Evolutionary conservation across 1,284 basidiomycete genomes (phyloP).

Genomic region (Ceraceosorus bombacis): DNA sequence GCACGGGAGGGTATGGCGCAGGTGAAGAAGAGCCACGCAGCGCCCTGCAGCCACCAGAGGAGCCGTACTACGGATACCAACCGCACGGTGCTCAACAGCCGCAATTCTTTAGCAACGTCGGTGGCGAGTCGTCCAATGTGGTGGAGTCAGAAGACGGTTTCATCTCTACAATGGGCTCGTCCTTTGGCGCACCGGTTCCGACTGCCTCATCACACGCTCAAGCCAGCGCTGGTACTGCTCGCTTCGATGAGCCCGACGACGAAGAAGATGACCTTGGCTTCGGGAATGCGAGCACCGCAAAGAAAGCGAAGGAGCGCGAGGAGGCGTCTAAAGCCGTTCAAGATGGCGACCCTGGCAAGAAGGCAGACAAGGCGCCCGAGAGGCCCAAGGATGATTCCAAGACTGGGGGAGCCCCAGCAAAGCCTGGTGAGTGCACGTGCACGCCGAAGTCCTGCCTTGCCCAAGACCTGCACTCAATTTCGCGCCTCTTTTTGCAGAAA

Average conservation of each 20-base stretch:
- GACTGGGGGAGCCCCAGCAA: conserved; percentile 20
- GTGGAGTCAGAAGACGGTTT: conserved; percentile 52
- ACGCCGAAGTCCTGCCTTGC: too few species aligned
- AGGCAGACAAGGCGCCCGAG: conserved; percentile 6
- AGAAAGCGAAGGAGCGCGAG: conserved; percentile 23
- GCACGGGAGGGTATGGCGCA: neutral
- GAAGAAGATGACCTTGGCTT: conserved; percentile 85
- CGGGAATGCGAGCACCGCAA: conserved; percentile 61
- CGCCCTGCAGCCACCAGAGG: conserved; percentile 4
- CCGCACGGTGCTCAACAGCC: conserved; percentile 33
- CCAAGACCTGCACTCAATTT: too few species aligned
- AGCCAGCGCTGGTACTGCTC: neutral
- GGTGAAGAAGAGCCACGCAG: neutral
- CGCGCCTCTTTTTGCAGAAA: too few species aligned
- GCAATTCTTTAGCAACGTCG: conserved; percentile 45
- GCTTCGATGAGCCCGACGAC: conserved; percentile 51
- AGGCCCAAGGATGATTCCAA: conserved; percentile 22
- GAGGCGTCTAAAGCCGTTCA: neutral
- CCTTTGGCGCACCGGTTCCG: conserved; percentile 18
- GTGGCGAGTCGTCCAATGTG: conserved; percentile 19
- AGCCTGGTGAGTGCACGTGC: neutral
- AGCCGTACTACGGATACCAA: conserved; percentile 37
- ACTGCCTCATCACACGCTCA: neutral
- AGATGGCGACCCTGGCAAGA: neutral
- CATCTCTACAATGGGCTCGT: conserved; percentile 74